These are phyloP conservation scores for Colletotrichum sp. DNA, from an alignment of 2,329 filamentous ascomycete species.

Conservation along the genomic window DNA sequence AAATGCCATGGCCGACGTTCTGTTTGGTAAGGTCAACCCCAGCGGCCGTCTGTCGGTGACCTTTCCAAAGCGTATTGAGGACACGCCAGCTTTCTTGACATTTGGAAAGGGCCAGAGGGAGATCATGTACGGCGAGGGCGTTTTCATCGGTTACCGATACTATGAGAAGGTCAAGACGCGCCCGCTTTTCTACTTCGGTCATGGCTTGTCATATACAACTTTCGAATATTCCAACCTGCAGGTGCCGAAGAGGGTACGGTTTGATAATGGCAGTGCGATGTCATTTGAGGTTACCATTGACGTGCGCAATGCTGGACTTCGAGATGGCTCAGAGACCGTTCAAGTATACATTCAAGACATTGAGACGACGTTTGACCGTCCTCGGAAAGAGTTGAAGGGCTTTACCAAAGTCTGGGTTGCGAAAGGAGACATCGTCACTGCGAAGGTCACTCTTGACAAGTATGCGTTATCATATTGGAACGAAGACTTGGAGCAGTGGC, in stretches of 20 bases:
- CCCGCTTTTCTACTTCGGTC: slow-evolving; percentile 70
- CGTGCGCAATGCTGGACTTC: not conserved
- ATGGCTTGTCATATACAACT: slow-evolving; percentile 70
- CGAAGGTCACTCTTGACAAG: not conserved
- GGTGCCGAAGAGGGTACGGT: slow-evolving; percentile 24
- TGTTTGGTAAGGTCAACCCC: slow-evolving; percentile 27
- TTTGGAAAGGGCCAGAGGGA: slow-evolving; percentile 67
- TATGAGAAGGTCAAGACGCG: slow-evolving; percentile 57
- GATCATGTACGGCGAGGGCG: slow-evolving; percentile 73
- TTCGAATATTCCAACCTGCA: slow-evolving; percentile 50
- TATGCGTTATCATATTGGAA: not conserved
- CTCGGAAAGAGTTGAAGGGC: slow-evolving; percentile 54
- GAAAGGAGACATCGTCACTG: slow-evolving; percentile 40
- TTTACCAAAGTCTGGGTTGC: slow-evolving; percentile 58
- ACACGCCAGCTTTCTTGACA: slow-evolving; percentile 72
- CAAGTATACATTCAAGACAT: slow-evolving; percentile 46
- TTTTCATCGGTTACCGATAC: slow-evolving; percentile 75
- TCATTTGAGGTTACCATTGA: not conserved
- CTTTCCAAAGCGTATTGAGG: slow-evolving; percentile 66
- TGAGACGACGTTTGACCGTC: slow-evolving; percentile 39
- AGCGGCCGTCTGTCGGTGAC: slow-evolving; percentile 75
- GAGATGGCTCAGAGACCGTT: not conserved
- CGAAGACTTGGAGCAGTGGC: not conserved
- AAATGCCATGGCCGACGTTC: slow-evolving; percentile 27
- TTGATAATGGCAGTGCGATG: not conserved